These are phyloP conservation scores for Saturnispora besseyi DNA, from an alignment of 805 yeast genomes.

Conservation along the genomic window DNA sequence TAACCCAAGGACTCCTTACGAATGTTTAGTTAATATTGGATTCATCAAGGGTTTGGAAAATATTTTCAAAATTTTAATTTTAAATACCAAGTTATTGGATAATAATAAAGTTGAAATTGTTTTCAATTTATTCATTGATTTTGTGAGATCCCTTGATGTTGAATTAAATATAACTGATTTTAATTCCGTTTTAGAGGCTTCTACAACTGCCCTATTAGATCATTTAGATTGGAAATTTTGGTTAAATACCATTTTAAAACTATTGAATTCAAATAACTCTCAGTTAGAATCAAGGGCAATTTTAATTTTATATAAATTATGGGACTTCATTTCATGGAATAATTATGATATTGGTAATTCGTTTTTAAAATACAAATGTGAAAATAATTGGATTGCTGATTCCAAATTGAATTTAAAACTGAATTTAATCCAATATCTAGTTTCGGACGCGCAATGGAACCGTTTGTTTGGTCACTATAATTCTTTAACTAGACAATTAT, in stretches of 20 bases:
- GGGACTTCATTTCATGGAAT: slow-evolving; percentile 54
- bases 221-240: slow-evolving; percentile 67
- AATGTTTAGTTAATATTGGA: slow-evolving; percentile 18
- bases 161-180: slow-evolving; percentile 9
- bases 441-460: slow-evolving; percentile 42
- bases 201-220: not conserved
- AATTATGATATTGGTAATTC: slow-evolving; percentile 4
- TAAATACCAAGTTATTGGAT: slow-evolving; percentile 20
- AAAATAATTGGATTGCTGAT: slow-evolving; percentile 30
- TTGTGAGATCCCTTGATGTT: slow-evolving; percentile 18
- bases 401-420: slow-evolving; percentile 34
- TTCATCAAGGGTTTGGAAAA: slow-evolving; percentile 19
- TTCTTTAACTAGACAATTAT: slow-evolving; percentile 65
- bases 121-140: slow-evolving; percentile 19
- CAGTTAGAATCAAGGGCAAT: slow-evolving; percentile 55
- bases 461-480: slow-evolving; percentile 68
- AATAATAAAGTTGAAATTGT: slow-evolving; percentile 18
- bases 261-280: slow-evolving; percentile 56
- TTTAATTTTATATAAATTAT: slow-evolving; percentile 59
- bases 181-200: not conserved
- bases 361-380: not conserved
- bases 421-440: slow-evolving; percentile 46
- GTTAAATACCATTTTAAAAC: slow-evolving; percentile 48
- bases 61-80: slow-evolving; percentile 18
- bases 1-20: slow-evolving; percentile 25